Evolutionary conservation across 2,329 filamentous ascomycete genomes (phyloP), one percentile per base, ranked within the genome.

Genomic region (Dendryphion nanum): DNA sequence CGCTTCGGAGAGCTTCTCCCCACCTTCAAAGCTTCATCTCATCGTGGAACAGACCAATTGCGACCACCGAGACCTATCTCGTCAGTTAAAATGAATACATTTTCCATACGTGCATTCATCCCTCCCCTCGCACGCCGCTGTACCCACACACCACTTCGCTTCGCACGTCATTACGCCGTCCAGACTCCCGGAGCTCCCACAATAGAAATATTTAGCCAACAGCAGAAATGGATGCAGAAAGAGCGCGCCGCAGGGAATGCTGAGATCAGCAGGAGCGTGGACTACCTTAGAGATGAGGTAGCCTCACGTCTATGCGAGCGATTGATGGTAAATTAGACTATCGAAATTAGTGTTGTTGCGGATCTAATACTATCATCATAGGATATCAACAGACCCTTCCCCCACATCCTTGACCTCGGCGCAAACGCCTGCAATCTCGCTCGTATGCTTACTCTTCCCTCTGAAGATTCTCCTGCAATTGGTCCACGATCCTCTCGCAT

Each of bases 401-500:
- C 85, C 30, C 77, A 81, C 49, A 89, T 89, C 17, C 85, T 98
- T 44, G 93, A 98, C 66, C 82, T 96, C 20, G 93, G 93, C 45
- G 91, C 93, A 45, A 95, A 97, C 64, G 88, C 91, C 45, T 96
- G 91, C 76, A 95, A 96, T 67, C 82, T 98, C 44, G 90, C 90
- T 15, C 82, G 85, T 46, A 86, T 87, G 40, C 77, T 97, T 31
- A 85, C 84, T 1, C 44, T 60, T 5, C 52, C 74, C 34, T 73
- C 82, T 47, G 75, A 81, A 40, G 81, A 88, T 59, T 72, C 69
- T 35, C 78, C 82, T 28, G 68, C 68, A n/a, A 76, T 77, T 17
- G 77, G 80, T 17, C 84, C 89, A 3, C 75, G 95, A 29, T 75
- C 83, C 2, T 76, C 74, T 16, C 82, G 85, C 42, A 82, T 98